Evolutionary conservation across 78 protist genomes (phyloP).

Genomic region (Dictyostelium intermedium): DNA sequence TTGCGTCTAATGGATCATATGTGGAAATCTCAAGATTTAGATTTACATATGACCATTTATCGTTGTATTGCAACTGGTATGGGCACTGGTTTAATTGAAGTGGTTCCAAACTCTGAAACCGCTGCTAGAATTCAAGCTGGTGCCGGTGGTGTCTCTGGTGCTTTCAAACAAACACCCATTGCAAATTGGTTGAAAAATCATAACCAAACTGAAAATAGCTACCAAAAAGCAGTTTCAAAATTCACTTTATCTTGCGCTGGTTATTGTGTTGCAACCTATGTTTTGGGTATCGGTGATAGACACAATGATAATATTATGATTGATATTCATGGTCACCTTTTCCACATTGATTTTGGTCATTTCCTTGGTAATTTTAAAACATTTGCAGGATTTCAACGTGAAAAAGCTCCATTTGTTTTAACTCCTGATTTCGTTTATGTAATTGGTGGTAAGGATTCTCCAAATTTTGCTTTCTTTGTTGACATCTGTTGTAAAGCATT

Average conservation of each 20-base stretch:
- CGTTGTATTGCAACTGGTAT: constrained; percentile 87
- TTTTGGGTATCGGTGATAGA: constrained; percentile 98
- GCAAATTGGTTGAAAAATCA: constrained; percentile 87
- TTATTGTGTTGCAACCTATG: constrained; percentile 98
- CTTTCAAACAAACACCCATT: constrained; percentile 86
- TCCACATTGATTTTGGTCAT: constrained; percentile 98
- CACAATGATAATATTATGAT: constrained; percentile 96
- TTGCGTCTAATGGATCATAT: constrained; percentile 90
- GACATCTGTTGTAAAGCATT: constrained; percentile 88
- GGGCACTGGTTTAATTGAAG: constrained; percentile 93
- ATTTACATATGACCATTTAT: constrained; percentile 87
- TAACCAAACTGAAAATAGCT: constrained; percentile 68
- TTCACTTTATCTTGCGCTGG: constrained; percentile 92
- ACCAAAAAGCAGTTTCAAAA: constrained; percentile 70
- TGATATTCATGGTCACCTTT: constrained; percentile 88
- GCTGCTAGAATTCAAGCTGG: constrained; percentile 86
- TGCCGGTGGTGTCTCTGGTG: constrained; percentile 90
- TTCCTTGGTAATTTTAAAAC: constrained; percentile 94
- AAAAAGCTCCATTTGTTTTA: constrained; percentile 96
- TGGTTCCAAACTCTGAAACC: constrained; percentile 90
- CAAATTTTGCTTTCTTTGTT: constrained; percentile 75
- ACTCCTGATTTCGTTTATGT: constrained; percentile 95
- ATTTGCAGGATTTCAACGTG: constrained; percentile 89
- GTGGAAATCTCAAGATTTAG: constrained; percentile 91
- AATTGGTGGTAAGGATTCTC: constrained; percentile 86